A percentile compares a stretch with the other conserved stretches of the same genome.
Conservation (phyloP, 306 rosid species). For the Mucuna pruriens region DNA sequence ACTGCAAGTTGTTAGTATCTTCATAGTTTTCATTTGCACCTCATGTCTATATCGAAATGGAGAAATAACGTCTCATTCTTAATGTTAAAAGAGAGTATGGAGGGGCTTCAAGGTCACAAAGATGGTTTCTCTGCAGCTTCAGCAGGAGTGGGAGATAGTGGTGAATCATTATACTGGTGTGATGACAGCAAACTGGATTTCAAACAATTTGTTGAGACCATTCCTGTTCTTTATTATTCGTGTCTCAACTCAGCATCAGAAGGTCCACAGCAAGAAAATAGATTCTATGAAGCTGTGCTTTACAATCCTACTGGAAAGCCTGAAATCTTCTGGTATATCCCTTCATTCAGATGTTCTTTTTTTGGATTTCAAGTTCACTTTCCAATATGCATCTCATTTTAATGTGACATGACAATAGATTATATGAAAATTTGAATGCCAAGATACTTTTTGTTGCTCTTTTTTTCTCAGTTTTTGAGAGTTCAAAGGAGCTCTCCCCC, state of each 20-base stretch:
- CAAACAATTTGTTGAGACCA: slow-evolving; percentile 71
- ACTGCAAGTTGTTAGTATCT: not conserved
- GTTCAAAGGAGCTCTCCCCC: slow-evolving; percentile 4
- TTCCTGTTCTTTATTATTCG: slow-evolving; percentile 75
- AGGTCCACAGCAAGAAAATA: slow-evolving; percentile 47
- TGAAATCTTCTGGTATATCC: slow-evolving; percentile 73
- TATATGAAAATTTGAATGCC: slow-evolving; percentile 20
- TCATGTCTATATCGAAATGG: slow-evolving; percentile 16
- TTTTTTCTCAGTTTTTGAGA: slow-evolving; percentile 26
- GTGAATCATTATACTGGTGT: slow-evolving; percentile 52
- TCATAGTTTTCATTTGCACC: slow-evolving; percentile 19
- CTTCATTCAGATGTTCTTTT: slow-evolving; percentile 30
- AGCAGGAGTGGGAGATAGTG: slow-evolving; percentile 77
- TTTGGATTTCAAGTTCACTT: slow-evolving; percentile 29
- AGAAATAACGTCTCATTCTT: slow-evolving; percentile 31
- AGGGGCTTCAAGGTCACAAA: slow-evolving; percentile 69
- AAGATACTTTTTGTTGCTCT: slow-evolving; percentile 19
- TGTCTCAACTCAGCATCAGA: slow-evolving; percentile 51
- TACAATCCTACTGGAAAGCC: slow-evolving; percentile 74
- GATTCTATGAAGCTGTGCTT: slow-evolving; percentile 66
- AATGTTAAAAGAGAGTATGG: slow-evolving; percentile 78
- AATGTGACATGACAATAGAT: slow-evolving; percentile 24
- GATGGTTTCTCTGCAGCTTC: slow-evolving; percentile 64
- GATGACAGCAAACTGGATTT: slow-evolving; percentile 60
- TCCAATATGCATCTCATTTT: slow-evolving; percentile 24